phyloP scores from a whole-genome alignment of 2,329 filamentous ascomycete genomes.

The Aspergillus candidus region DNA sequence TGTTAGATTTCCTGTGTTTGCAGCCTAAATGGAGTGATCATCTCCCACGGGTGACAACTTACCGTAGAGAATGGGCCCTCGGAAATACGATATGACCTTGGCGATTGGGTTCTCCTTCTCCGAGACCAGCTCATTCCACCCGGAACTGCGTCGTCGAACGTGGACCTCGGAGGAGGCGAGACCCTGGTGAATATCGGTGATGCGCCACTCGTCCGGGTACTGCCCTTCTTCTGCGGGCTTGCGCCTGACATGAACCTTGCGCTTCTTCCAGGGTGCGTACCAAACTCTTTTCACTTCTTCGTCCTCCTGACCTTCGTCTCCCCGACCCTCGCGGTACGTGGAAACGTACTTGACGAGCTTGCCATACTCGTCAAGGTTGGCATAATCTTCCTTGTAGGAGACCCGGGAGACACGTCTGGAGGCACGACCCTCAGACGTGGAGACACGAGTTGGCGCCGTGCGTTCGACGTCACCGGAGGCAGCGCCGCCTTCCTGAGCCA shows the following conservation, averaged over 20 bases:
- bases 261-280: slow-evolving; percentile 54
- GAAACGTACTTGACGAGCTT: slow-evolving; percentile 63
- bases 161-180: slow-evolving; percentile 55
- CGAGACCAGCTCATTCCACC: slow-evolving; percentile 69
- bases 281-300: slow-evolving; percentile 48
- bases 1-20: slow-evolving; percentile 9
- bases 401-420: slow-evolving; percentile 31
- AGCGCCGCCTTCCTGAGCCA: slow-evolving; percentile 17
- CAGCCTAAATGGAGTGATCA: background rate
- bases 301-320: slow-evolving; percentile 37
- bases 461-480: slow-evolving; percentile 15
- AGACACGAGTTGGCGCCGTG: slow-evolving; percentile 18
- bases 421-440: slow-evolving; percentile 14
- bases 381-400: slow-evolving; percentile 29
- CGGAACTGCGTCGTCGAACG: slow-evolving; percentile 56
- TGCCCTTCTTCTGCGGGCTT: slow-evolving; percentile 25
- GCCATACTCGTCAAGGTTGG: slow-evolving; percentile 55
- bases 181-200: slow-evolving; percentile 62
- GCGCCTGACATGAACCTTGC: slow-evolving; percentile 23
- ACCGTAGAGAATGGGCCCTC: slow-evolving; percentile 71
- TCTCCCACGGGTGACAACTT: slow-evolving; percentile 27
- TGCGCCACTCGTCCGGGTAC: slow-evolving; percentile 61
- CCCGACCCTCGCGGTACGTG: slow-evolving; percentile 54
- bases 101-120: slow-evolving; percentile 70
- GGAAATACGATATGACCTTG: slow-evolving; percentile 70